These are phyloP conservation scores for Nakazawaea anatomiae DNA, from an alignment of 805 yeast genomes.

Conservation along the genomic window DNA sequence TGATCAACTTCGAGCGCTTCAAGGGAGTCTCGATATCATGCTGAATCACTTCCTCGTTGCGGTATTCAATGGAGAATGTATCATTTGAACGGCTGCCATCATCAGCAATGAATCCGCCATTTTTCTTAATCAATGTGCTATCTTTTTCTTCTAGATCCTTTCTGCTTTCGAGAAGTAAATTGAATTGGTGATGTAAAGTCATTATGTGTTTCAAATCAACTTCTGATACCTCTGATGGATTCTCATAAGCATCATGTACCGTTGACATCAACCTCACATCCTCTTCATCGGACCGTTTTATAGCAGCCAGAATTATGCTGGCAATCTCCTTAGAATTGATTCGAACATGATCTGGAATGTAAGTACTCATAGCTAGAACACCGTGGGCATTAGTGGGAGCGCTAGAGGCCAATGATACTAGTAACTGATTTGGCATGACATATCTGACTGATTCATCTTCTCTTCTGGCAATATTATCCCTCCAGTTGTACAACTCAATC, in stretches of 20 bases:
- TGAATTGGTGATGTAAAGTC: constrained; percentile 10
- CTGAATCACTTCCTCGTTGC: constrained; percentile 8
- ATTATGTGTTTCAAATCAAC: not conserved
- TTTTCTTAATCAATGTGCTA: not conserved
- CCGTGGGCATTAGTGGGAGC: constrained; percentile 56
- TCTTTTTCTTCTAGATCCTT: not conserved
- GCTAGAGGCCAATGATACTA: constrained; percentile 54
- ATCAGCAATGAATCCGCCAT: constrained; percentile 1
- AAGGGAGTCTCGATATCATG: not conserved
- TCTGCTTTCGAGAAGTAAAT: constrained; percentile 2
- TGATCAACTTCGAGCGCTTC: not conserved
- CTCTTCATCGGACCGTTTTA: constrained; percentile 27
- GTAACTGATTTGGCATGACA: constrained; percentile 75
- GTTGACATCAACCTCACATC: constrained; percentile 28
- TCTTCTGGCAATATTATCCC: constrained; percentile 69
- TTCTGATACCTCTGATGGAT: not conserved
- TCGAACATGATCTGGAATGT: constrained; percentile 51
- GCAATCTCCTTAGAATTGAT: constrained; percentile 53
- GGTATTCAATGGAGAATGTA: constrained; percentile 1
- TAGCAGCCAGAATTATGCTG: constrained; percentile 41
- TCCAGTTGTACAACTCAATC: constrained; percentile 68
- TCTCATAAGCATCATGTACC: constrained; percentile 2
- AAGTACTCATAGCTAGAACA: constrained; percentile 41
- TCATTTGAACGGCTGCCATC: not conserved
- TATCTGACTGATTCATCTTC: constrained; percentile 82